Base-by-base conservation (phyloP, 2,329 filamentous ascomycete genomes). In the Stromatinia cepivora region DNA sequence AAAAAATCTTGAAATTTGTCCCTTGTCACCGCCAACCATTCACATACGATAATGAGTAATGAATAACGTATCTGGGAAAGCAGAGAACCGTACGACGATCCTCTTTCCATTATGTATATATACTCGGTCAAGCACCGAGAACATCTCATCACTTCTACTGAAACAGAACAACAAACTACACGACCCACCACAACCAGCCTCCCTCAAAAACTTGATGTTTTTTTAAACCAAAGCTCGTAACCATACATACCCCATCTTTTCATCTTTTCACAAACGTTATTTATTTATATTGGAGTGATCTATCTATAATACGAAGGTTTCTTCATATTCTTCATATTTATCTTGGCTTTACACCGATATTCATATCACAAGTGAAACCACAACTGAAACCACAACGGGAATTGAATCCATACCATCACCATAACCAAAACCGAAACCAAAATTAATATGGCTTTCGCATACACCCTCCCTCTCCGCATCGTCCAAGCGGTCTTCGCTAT, bases 401-500 rank as follows among this genome's bases (percentile, higher is more conserved):
- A 42, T 15, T 6, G 5, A 42, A 42, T 6, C 39, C 39, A n/a
- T n/a, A n/a, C n/a, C n/a, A n/a, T n/a, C n/a, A n/a, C n/a, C n/a
- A 42, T 17, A 42, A 15, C 13, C 4, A 31, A 52, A 25, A 52
- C 4, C 8, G 5, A 20, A 34, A n/a, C 36, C 15, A 34, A 25
- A 25, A 22, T 45, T 50, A 79, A 73, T 63, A 87, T 88, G 86
- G 80, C 81, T 42, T 79, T 86, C 76, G 67, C 70, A 62, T 69
- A 70, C 36, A 82, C 81, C 71, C 82, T 87, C 73, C 86, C 89
- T 53, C 82, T 91, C 72, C 91, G 93, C 78, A 84, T 86, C 70
- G 82, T 87, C 63, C 90, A 94, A 76, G 85, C 83, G 15, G 73
- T 92, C 53, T 86, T 96, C 75, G 84, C 89, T 48, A 82, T 95